Base-by-base conservation (phyloP, 805 yeast genomes). In the Cyberlindnera samutprakarnensis region DNA sequence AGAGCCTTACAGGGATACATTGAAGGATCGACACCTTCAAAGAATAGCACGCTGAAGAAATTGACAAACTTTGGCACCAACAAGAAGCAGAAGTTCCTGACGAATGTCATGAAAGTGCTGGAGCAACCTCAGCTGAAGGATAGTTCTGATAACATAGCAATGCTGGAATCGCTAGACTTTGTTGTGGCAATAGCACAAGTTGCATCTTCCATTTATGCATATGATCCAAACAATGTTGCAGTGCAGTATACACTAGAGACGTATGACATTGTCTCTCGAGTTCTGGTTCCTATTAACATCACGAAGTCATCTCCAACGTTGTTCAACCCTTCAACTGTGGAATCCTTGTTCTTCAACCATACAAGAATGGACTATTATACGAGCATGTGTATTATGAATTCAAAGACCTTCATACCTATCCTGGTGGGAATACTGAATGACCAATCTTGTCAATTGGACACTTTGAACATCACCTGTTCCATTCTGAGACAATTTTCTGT, bases 381-480 rank as follows among this genome's bases (percentile, higher is more conserved):
- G 7, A 32, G 46, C 16, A 28, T 49, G 14, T 51, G 54, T 33
- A 39, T 47, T 13, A 28, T 51, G 28, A 37, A 31, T 21, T 35
- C 56, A 2, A 30, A 35, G 10, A 34, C 34, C 5, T 31, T 42
- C 9, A 40, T 45, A 7, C 53, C 54, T 7, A 32, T 32, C 7
- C 27, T 51, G 17, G 27, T 45, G 6, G 32, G 33, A 4, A 38
- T 37, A 4, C 47, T 57, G 36, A 38, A 59, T 19, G 57, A 55
- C 18, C 62, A 56, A 14, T 41, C 43, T 14, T 37, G 48, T 4
- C 53, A 60, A 21, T 36, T 60, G 17, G 47, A 47, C n/a, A 47
- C 53, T n/a, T 31, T 62, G 24, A 49, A 51, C 23, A 47, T 62
- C 24, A 52, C 59, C 11, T 55, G 58, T 3, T 65, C 64, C 25